Base-by-base conservation (phyloP, 1,284 basidiomycete genomes). In the Ceratobasidium sp. region DNA sequence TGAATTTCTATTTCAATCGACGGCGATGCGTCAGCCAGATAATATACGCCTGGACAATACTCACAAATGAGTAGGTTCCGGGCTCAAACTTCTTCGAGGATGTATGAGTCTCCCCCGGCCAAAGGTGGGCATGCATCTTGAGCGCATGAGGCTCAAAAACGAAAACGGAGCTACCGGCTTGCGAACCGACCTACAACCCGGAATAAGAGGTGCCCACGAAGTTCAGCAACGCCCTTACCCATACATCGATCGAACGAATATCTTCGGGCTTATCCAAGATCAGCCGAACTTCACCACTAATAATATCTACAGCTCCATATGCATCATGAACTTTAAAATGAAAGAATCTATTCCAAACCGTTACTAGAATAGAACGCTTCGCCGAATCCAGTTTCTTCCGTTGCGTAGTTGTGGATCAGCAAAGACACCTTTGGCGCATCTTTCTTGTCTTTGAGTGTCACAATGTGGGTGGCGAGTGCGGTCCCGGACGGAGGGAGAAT, bases 221-320 rank as follows among this genome's bases (percentile, higher is more conserved):
- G 3, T 21, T 14, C 5, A 1, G 1, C 16, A 18, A n/a, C 30
- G 16, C 26, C 21, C 62, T 21, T 41, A 65, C 62, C 62, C 46
- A 65, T 4, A 65, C 62, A 21, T 65, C 46, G 18, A 65, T 65
- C 12, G 62, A 65, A 6, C 48, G 45, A 45, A 65, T 36, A 36
- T 45, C 21, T 18, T 65, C 62, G 9, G 45, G 48, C 26, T 65
- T 65, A 39, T 45, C 34, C n/a, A 41, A 43, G 14, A 41, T 23
- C 26, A 65, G 26, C 2, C 62, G 62, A 4, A 65, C 46, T 52
- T 65, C 62, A 10, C 62, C 62, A 23, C 62, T 65, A 21, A 65
- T 48, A 4, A 21, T 16, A 5, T 45, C 62, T 65, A 36, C 3
- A 65, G 6, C 6, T 9, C 5, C 9, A 1, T 2, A 10, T 14